Conservation (phyloP, 1,284 basidiomycete species). For the Coniophora puteana region DNA sequence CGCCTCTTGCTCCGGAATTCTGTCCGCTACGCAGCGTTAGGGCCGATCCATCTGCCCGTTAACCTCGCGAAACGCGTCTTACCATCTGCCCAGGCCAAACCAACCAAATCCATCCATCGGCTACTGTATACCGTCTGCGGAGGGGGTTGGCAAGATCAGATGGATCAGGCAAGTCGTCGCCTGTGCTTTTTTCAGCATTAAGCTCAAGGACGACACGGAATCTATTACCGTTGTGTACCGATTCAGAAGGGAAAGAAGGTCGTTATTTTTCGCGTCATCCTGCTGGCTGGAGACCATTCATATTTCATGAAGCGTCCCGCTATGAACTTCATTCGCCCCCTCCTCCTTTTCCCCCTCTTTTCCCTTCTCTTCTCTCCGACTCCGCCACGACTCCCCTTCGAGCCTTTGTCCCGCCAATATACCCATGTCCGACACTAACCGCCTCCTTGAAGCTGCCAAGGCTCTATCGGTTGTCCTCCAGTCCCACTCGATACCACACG, state of each 20-base stretch:
- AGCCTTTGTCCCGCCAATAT: slow-evolving; percentile 10
- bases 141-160: slow-evolving; percentile 15
- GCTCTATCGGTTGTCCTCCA: slow-evolving; percentile 42
- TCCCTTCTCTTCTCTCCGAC: slow-evolving; percentile 14
- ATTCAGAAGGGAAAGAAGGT: slow-evolving; percentile 3
- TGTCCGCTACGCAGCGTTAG: no score
- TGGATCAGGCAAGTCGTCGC: slow-evolving; percentile 21
- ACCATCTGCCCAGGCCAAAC: slow-evolving; percentile 7
- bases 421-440: slow-evolving; percentile 43
- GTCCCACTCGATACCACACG: slow-evolving; percentile 42
- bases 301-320: no score
- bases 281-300: no score
- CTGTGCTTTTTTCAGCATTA: slow-evolving; percentile 13
- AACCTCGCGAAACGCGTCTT: slow-evolving; percentile 7
- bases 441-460: slow-evolving; percentile 48
- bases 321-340: slow-evolving; percentile 4
- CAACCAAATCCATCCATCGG: slow-evolving; percentile 23
- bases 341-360: slow-evolving; percentile 17
- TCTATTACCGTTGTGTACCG: slow-evolving; percentile 24
- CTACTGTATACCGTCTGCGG: slow-evolving; percentile 6
- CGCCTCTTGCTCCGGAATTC: no score
- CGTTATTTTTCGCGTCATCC: background rate
- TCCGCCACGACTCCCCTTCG: no score
- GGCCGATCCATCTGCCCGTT: no score
- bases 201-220: slow-evolving; percentile 22